Evolutionary conservation across 768 basidiomycete genomes (phyloP), one percentile per base, ranked within the genome.

Genomic region (Russula foetens): DNA sequence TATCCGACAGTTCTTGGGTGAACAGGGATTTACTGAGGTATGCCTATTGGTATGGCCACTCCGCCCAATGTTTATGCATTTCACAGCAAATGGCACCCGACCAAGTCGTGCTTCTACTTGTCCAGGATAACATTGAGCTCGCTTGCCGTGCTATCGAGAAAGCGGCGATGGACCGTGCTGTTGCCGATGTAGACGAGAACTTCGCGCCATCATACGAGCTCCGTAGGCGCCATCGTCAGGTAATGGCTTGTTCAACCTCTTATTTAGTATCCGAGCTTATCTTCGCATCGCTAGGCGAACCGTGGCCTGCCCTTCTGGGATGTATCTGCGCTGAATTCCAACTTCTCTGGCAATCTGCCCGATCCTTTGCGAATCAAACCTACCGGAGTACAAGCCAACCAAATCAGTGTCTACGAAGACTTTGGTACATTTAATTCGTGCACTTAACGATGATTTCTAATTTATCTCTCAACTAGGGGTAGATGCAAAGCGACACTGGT

Each of bases 91-190:
- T 86, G 70, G 81, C 95, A 54, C 80, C 92, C 3, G 96, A 98
- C 59, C 86, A 86, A 61, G 86, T 91, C 33, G 75, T 91, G 51
- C 72, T 80, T 8, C 77, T 95, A 33, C 80, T 98, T 41, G 92
- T 95, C 15, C 82, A 85, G 60, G 95, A 98, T 67, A 98, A 99
- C 68, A 78, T 97, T 53, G 95, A 98, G 46, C 79, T 91, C 48
- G 96, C 96, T 17, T 98, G 96, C 70, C 81, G 84, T 56, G 91
- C 93, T 9, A 95, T 99, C 64, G 94, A 98, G 74, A 95, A 92
- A 68, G 95, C 95, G 6, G 97, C 97, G 0, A 97, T 97, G 90
- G 95, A 98, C 68, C 84, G 92, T 60, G 95, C 95, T 7, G 83
- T 92, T 53, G 81, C 84, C 4, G 97, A 98, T 67, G 90, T 97